A percentile compares a stretch with the other conserved stretches of the same genome.
Conservation (phyloP, 2,329 filamentous ascomycete species). For the Talaromyces sp. region DNA sequence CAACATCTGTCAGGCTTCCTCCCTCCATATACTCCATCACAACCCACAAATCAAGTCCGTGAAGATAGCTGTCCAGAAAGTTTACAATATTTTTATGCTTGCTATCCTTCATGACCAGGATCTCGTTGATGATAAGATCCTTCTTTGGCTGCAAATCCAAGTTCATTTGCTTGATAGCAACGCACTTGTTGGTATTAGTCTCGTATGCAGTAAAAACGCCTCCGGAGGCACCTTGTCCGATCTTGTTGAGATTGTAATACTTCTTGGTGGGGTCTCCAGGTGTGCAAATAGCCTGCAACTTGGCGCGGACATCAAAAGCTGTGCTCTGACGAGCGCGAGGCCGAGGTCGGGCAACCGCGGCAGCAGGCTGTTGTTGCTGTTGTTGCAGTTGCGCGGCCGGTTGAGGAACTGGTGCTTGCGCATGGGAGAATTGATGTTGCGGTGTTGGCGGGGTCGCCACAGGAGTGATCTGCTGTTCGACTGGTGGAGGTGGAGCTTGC, state of each 20-base stretch:
- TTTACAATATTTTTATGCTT: slow-evolving; percentile 99
- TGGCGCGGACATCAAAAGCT: slow-evolving; percentile 74
- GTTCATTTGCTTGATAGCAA: slow-evolving; percentile 99
- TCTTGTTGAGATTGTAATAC: slow-evolving; percentile 86
- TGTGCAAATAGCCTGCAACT: slow-evolving; percentile 84
- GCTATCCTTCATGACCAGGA: slow-evolving; percentile 98
- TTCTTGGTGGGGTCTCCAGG: slow-evolving; percentile 83
- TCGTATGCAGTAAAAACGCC: slow-evolving; percentile 93
- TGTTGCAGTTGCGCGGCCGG: slow-evolving; percentile 27
- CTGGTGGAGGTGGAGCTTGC: slow-evolving; percentile 52
- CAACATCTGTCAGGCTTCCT: slow-evolving; percentile 93
- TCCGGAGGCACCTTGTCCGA: slow-evolving; percentile 94
- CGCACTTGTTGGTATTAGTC: slow-evolving; percentile 75
- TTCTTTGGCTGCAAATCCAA: slow-evolving; percentile 98
- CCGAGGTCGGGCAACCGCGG: slow-evolving; percentile 64
- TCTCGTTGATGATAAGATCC: slow-evolving; percentile 98
- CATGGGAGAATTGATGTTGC: slow-evolving; percentile 14
- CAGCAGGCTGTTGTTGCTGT: slow-evolving; percentile 37
- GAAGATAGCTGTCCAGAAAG: slow-evolving; percentile 95
- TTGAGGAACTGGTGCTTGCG: slow-evolving; percentile 5
- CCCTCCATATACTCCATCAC: slow-evolving; percentile 99
- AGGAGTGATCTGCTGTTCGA: slow-evolving; percentile 30
- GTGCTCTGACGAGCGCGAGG: slow-evolving; percentile 76
- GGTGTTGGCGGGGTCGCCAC: slow-evolving; percentile 5
- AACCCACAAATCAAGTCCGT: slow-evolving; percentile 89